Evolutionary conservation across 768 basidiomycete genomes (phyloP).

Genomic region (Kondoa subrosea): DNA sequence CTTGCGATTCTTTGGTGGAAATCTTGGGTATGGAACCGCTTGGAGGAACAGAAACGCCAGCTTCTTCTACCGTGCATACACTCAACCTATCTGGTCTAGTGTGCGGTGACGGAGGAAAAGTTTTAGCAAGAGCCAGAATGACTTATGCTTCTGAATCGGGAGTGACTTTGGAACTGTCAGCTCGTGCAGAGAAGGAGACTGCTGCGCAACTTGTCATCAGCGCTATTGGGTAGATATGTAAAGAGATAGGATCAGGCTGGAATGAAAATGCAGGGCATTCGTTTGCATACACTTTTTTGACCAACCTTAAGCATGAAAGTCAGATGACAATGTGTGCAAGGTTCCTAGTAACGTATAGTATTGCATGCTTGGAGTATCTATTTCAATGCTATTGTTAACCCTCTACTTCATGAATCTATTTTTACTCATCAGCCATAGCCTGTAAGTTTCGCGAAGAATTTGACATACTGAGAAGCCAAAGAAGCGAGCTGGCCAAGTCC

Average conservation of each 20-base stretch:
- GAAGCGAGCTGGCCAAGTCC: too few species aligned
- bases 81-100: conserved; percentile 83
- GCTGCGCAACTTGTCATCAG: conserved; percentile 73
- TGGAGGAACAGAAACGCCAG: conserved; percentile 70
- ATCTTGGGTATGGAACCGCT: conserved; percentile 93
- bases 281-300: not conserved
- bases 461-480: too few species aligned
- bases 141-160: conserved; percentile 77
- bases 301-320: not conserved
- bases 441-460: too few species aligned
- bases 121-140: conserved; percentile 86
- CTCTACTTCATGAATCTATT: too few species aligned
- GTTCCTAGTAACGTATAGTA: not conserved
- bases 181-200: conserved; percentile 76
- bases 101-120: conserved; percentile 84
- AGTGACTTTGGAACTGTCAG: conserved; percentile 77
- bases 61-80: conserved; percentile 75
- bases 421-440: too few species aligned
- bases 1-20: conserved; percentile 88
- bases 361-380: not conserved
- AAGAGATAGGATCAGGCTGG: not conserved
- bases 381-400: too few species aligned
- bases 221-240: conserved; percentile 44
- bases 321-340: not conserved
- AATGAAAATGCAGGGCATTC: not conserved